These are phyloP conservation scores for Hamamelis virginiana DNA, from an alignment of 164 flowering plant genomes.

Conservation along the genomic window DNA sequence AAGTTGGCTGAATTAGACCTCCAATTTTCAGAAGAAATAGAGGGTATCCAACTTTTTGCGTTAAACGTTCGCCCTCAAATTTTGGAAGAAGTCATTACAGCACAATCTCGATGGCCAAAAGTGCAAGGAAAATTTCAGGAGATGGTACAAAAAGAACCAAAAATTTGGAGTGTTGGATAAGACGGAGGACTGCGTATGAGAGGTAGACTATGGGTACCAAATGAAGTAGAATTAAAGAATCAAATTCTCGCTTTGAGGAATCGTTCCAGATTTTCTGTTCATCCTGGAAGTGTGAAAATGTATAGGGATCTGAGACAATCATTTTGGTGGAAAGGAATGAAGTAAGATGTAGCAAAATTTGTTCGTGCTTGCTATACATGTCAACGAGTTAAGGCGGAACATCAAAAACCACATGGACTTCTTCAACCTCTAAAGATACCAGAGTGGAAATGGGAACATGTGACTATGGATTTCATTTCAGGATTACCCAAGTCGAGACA, in stretches of 20 bases:
- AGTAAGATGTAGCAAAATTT: neutral
- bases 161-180: neutral
- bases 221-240: neutral
- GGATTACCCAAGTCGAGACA: neutral
- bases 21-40: too few species aligned
- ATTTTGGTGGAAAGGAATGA: neutral
- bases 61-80: too few species aligned
- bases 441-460: neutral
- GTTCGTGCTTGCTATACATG: neutral
- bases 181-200: neutral
- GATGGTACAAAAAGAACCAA: too few species aligned
- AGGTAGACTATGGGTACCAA: neutral
- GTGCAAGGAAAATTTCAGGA: too few species aligned
- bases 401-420: neutral
- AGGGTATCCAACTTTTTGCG: too few species aligned
- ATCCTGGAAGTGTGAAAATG: neutral
- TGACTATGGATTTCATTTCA: neutral
- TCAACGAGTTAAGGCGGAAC: neutral
- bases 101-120: too few species aligned
- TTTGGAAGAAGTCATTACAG: too few species aligned
- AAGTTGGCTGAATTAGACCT: too few species aligned
- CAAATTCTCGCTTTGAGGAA: conserved; percentile 8
- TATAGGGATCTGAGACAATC: neutral
- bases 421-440: neutral
- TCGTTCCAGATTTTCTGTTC: neutral